A percentile compares a stretch with the other conserved stretches of the same genome.
phyloP scores from a whole-genome alignment of 2,329 filamentous ascomycete genomes.

The Colletotrichum cuscutae region DNA sequence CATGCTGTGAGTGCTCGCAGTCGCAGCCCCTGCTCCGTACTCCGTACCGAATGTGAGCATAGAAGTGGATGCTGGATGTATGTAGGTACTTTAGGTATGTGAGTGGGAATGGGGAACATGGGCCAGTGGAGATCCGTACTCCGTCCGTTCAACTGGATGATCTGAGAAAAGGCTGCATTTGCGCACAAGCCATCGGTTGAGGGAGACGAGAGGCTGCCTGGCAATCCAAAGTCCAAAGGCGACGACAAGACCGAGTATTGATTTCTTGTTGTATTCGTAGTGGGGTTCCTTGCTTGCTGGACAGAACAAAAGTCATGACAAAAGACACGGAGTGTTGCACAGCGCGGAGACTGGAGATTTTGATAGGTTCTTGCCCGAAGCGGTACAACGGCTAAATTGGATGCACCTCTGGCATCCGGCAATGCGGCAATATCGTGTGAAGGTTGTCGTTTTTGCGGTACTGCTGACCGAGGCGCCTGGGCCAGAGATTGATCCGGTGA shows the following conservation, averaged over 20 bases:
- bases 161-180: constrained; percentile 11
- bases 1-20: not conserved
- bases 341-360: not conserved
- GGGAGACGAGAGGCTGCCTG: not conserved
- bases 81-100: constrained; percentile 20
- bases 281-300: not conserved
- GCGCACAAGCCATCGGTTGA: constrained; percentile 8
- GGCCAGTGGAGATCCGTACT: constrained; percentile 22
- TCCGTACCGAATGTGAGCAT: constrained; percentile 6
- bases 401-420: not conserved
- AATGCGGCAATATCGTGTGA: not conserved
- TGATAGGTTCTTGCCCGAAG: not conserved
- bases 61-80: constrained; percentile 29
- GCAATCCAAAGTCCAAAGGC: not conserved
- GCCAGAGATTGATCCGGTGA: not conserved
- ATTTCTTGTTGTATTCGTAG: not conserved
- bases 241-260: not conserved
- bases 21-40: not conserved
- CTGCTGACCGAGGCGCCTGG: not conserved
- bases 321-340: not conserved
- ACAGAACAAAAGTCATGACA: not conserved
- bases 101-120: constrained; percentile 26
- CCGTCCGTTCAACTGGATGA: constrained; percentile 6
- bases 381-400: not conserved
- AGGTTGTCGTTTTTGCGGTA: too few species aligned